Evolutionary conservation across 2,329 filamentous ascomycete species (phyloP), one percentile per base, ranked within the genome.

Genomic region (Neurospora crassa): DNA sequence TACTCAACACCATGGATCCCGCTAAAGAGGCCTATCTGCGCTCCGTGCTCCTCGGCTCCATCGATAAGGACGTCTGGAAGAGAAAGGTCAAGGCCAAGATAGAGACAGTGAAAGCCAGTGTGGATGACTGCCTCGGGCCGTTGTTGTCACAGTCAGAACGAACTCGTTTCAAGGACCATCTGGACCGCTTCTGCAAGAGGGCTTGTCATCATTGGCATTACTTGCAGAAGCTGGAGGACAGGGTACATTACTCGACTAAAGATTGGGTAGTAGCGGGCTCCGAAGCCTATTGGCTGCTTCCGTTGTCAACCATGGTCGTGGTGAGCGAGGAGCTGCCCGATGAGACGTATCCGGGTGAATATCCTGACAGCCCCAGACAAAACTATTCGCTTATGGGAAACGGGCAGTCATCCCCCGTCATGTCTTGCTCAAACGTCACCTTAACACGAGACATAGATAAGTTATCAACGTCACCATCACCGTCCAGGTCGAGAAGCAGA

Each of bases 1-100:
- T 67, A 2, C 72, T 76, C 7, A 70, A 70, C 1, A n/a, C 63
- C 3, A 7, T 42, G 0, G 68, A 72, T 10, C 42, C 72, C 0
- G 68, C 70, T 6, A 40, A 29, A 12, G 75, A 75, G 29, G 43
- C 71, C 3, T 70, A 75, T 47, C 67, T 76, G 8, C 71, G 75
- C 4, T 73, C 74, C 1, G 71, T 74, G 1, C 70, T 76, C 1
- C 67, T 76, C 2, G 67, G 37, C 16, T n/a, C 68, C 11, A 29
- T 53, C 24, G 10, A 16, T 5, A 16, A 63, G 20, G 67, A 29
- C 16, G 20, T 40, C 4, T 68, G 24, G 42, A 47, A 59, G 7
- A 16, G 29, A 11, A 67, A 24, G 40, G 69, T 40, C 29, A 43
- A 53, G n/a, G 20, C 24, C 6, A 40, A 29, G 34, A 29, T 37